A percentile compares a stretch with the other conserved stretches of the same genome.
Conservation (phyloP, 257 asterid genomes). For the Eustoma russellianum region DNA sequence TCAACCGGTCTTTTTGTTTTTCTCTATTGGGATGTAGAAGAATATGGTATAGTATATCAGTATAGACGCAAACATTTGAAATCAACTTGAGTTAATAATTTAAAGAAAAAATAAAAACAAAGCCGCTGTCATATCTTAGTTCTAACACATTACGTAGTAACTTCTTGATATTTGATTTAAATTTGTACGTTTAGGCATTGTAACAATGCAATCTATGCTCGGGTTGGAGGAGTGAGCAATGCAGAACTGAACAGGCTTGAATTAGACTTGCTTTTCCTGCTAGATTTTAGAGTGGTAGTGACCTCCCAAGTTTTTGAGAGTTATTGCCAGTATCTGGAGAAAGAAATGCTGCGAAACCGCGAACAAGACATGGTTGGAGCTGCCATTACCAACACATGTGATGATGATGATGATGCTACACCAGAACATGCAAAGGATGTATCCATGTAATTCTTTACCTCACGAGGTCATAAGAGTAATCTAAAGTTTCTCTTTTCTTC, state of each 20-base stretch:
- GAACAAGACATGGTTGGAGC: constrained; percentile 18
- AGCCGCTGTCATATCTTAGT: too few species aligned
- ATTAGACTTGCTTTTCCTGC: constrained; percentile 58
- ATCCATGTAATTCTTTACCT: constrained; percentile 31
- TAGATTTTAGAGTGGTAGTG: constrained; percentile 58
- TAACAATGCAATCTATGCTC: constrained; percentile 73
- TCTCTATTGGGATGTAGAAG: too few species aligned
- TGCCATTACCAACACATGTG: constrained; percentile 18
- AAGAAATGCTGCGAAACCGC: constrained; percentile 43
- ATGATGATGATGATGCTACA: constrained; percentile 52
- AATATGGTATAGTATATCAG: too few species aligned
- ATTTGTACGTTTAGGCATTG: constrained; percentile 49
- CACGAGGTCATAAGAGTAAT: background rate
- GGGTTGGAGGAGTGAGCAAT: constrained; percentile 84
- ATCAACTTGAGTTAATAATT: too few species aligned
- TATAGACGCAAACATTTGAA: too few species aligned
- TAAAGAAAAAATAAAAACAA: too few species aligned
- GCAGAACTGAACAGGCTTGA: constrained; percentile 63
- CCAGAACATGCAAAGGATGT: constrained; percentile 29
- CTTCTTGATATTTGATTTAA: background rate
- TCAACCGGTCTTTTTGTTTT: too few species aligned
- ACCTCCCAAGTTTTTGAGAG: constrained; percentile 61
- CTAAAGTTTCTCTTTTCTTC: too few species aligned
- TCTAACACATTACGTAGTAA: too few species aligned
- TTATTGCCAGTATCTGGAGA: constrained; percentile 84